Base-by-base conservation (phyloP, 176 grass and related monocot genomes). In the Pontederia paniculata region DNA sequence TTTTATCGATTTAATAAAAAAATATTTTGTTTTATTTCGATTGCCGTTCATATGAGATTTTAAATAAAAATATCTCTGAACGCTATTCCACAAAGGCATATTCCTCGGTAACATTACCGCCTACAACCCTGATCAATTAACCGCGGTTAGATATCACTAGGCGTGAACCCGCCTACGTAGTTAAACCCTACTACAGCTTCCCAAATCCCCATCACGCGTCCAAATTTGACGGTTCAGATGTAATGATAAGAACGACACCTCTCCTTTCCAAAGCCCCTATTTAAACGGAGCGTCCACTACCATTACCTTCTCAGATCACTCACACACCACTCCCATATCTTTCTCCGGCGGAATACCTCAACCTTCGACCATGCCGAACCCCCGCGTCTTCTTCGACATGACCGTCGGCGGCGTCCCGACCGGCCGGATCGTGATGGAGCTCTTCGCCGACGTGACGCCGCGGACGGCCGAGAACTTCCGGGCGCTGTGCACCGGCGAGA, bases 341-440 rank as follows among this genome's bases (percentile, higher is more conserved):
- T 18, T 6, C 19, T 18, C 15, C 17, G 20, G 42, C 41, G 57
- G 13, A 44, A 44, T 21, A 18, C 10, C 37, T 18, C 0, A 5
- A 16, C 9, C 3, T 50, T 15, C 15, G 48, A 50, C 28, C 10
- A 63, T 63, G 60, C 18, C 44, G 6, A 63, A 63, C 19, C 60
- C 60, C 47, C 60, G 60, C 37, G 60, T 63, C 8, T 63, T 15
- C 60, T 63, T 63, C 37, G 60, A 63, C 44, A 63, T 63, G 60
- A 2, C 43, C 60, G 11, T 63, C 60, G 60, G 60, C 60, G 60
- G 60, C 18, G 9, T 17, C 2, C 44, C 60, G 43, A 42, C 5
- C 12, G 60, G 60, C 5, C 44, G 44, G 44, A 63, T 63, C 60
- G 60, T 63, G 17, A 63, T 63, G 20, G 60, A 63, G 44, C 60